phyloP scores from a whole-genome alignment of 2,329 filamentous ascomycete genomes.

The Tolypocladium cylindrosporum region DNA sequence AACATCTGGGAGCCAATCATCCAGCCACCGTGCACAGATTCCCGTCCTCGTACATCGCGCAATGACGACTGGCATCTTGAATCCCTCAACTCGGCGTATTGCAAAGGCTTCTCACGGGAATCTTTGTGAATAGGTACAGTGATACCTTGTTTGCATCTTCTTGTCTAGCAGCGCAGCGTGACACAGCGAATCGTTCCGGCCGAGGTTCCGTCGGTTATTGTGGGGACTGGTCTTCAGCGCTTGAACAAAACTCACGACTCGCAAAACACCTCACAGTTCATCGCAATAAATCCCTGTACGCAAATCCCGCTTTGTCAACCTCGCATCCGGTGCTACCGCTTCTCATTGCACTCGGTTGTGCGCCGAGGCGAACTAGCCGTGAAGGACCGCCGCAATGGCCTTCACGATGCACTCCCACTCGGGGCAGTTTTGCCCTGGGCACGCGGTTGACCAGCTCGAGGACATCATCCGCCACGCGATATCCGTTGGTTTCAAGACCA shows the following conservation, averaged over 20 bases:
- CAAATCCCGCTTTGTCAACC: not conserved
- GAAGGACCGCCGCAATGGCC: conserved; percentile 52
- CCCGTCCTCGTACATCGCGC: not conserved
- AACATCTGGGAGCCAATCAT: not conserved
- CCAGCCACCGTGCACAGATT: not conserved
- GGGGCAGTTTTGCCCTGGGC: conserved; percentile 87
- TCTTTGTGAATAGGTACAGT: not conserved
- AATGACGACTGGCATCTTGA: too few relatives aligned
- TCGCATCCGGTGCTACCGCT: too few relatives aligned
- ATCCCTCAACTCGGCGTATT: not conserved
- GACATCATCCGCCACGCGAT: conserved; percentile 75
- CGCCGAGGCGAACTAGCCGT: not conserved
- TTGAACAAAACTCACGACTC: not conserved
- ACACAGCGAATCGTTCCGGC: not conserved
- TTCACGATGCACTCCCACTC: conserved; percentile 98
- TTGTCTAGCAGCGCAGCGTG: not conserved
- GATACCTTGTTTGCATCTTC: not conserved
- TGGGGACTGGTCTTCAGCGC: not conserved
- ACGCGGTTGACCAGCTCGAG: conserved; percentile 79
- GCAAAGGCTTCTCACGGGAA: not conserved
- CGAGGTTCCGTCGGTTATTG: not conserved
- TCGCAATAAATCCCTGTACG: not conserved
- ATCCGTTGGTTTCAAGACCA: conserved; percentile 64
- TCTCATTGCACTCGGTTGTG: not conserved
- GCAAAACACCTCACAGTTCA: not conserved